These are phyloP conservation scores for Xanthoconium stramineum DNA, from an alignment of 768 basidiomycete species.

Conservation along the genomic window DNA sequence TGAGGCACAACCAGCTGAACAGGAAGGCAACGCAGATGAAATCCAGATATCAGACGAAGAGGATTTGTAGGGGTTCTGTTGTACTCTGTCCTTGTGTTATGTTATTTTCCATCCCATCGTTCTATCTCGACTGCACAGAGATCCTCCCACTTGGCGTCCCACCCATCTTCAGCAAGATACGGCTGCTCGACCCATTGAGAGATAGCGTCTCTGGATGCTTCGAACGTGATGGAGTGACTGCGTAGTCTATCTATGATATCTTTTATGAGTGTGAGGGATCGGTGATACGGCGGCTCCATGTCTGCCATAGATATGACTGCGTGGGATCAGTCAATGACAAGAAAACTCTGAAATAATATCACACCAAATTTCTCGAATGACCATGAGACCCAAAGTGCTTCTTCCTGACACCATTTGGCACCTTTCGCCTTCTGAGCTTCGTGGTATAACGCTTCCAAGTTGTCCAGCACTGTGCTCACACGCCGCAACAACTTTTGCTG, in stretches of 20 bases:
- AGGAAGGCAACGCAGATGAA: slow-evolving; percentile 66
- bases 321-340: not conserved
- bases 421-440: slow-evolving; percentile 75
- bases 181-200: slow-evolving; percentile 69
- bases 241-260: slow-evolving; percentile 57
- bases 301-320: slow-evolving; percentile 55
- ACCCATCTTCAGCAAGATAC: slow-evolving; percentile 61
- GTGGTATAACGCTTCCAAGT: slow-evolving; percentile 56
- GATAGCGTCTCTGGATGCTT: slow-evolving; percentile 60
- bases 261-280: slow-evolving; percentile 55
- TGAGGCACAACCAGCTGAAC: slow-evolving; percentile 29
- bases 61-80: slow-evolving; percentile 42
- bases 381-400: slow-evolving; percentile 83
- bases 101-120: slow-evolving; percentile 50
- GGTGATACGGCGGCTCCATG: slow-evolving; percentile 63
- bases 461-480: slow-evolving; percentile 62
- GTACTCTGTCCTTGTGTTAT: slow-evolving; percentile 16
- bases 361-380: slow-evolving; percentile 74
- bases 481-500: slow-evolving; percentile 71
- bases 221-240: slow-evolving; percentile 65
- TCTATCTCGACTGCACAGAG: slow-evolving; percentile 76
- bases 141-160: slow-evolving; percentile 75
- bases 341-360: slow-evolving; percentile 10
- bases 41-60: slow-evolving; percentile 89
- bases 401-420: slow-evolving; percentile 63